Evolutionary conservation across 2,329 filamentous ascomycete genomes (phyloP), one percentile per base, ranked within the genome.

Genomic region (Xylariaceae sp.): DNA sequence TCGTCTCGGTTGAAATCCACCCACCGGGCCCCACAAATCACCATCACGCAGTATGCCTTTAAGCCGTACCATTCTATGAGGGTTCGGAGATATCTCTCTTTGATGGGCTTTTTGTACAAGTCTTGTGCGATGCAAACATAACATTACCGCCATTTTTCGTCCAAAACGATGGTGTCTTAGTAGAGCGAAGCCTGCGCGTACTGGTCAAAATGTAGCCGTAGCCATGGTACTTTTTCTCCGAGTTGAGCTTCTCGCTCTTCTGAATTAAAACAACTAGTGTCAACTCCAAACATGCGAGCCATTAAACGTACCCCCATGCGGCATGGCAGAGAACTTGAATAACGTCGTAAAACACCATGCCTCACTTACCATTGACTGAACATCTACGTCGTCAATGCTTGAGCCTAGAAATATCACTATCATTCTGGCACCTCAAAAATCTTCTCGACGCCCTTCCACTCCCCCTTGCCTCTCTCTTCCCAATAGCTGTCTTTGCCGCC

Each of bases 401-500:
- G 21, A 13, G 7, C n/a, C 26, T 10, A 33, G 42, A 21, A 15
- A 13, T 24, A 21, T n/a, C 3, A n/a, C 23, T 16, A 21, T 55
- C 46, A 60, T 24, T 61, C 39, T 21, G 56, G 36, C 5, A 57
- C 63, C 1, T 68, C 65, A 33, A 69, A 69, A 23, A 69, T 68
- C 37, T 48, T 62, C 36, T 67, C 64, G 16, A 67, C 51, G 37
- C 64, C 62, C 58, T 67, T 68, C 67, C 66, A 68, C 10, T 66
- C 63, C 7, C 65, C 67, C 32, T 54, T 60, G 1, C 48, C 81
- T 56, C 93, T 82, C 73, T 91, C 87, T 68, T 96, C 92, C 94
- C 94, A 99, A 73, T 99, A 99, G 7, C 91, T 87, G 15, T 95
- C 91, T 72, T 88, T 92, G 16, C 92, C 91, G 2, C 78, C 78